Conservation (phyloP, 2,329 filamentous ascomycete species). For the Exophiala dermatitidis region DNA sequence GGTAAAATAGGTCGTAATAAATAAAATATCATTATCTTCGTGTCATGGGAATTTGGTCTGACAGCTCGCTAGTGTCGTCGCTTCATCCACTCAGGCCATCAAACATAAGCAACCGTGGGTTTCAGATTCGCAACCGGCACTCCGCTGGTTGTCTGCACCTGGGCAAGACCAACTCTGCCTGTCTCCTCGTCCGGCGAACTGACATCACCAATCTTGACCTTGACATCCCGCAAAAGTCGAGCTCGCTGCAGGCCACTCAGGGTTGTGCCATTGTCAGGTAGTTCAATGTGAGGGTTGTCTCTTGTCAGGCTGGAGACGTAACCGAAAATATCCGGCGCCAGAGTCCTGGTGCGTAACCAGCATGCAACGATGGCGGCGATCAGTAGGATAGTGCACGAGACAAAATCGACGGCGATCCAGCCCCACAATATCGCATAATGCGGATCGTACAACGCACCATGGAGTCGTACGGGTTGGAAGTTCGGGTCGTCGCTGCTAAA, state of each 20-base stretch:
- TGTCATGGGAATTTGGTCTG: not conserved
- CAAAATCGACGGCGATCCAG: constrained; percentile 12
- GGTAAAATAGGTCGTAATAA: not conserved
- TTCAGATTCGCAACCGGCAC: not conserved
- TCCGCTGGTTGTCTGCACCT: not conserved
- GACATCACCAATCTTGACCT: constrained; percentile 26
- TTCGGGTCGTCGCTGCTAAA: not conserved
- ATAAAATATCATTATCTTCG: not conserved
- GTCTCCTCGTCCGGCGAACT: constrained; percentile 10
- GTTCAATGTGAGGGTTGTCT: constrained; percentile 25
- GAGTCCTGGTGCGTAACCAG: constrained; percentile 10
- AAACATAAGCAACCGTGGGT: not conserved
- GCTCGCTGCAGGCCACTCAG: constrained; percentile 23
- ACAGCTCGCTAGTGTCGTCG: not conserved
- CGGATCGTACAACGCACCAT: constrained; percentile 12
- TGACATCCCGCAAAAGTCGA: constrained; percentile 22
- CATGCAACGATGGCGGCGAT: constrained; percentile 2
- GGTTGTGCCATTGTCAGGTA: constrained; percentile 23
- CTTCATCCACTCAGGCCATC: not conserved
- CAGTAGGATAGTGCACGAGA: constrained; percentile 9
- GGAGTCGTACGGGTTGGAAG: not conserved
- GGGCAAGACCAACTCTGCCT: constrained; percentile 18
- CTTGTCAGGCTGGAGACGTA: constrained; percentile 25
- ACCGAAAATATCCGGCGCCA: constrained; percentile 17
- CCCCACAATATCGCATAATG: constrained; percentile 12